A percentile compares a stretch with the other conserved stretches of the same genome.
These are phyloP conservation scores for Dryas octopetala DNA, from an alignment of 306 rosid species.

Conservation along the genomic window DNA sequence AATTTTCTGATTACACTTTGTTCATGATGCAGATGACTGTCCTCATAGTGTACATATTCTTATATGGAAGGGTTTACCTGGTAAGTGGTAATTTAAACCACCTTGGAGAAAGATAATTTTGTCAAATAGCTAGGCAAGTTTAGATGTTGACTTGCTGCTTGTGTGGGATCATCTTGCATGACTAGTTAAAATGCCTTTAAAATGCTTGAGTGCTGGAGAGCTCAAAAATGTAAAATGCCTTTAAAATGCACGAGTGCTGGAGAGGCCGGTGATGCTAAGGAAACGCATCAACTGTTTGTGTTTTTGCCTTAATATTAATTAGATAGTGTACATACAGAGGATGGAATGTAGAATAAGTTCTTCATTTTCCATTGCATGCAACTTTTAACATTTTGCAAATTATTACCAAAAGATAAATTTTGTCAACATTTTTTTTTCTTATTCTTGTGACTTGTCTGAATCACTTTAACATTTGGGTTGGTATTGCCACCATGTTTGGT, in stretches of 20 bases:
- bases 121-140: not conserved
- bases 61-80: conserved; percentile 92
- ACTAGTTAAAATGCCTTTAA: not conserved
- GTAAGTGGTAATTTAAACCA: conserved; percentile 40
- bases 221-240: not conserved
- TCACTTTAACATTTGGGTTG: not conserved
- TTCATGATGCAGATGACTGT: conserved; percentile 85
- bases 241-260: not conserved
- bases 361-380: not conserved
- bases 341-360: not conserved
- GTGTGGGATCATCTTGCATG: not conserved
- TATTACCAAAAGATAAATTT: not conserved
- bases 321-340: not conserved
- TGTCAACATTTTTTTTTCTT: not conserved
- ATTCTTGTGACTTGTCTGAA: not conserved
- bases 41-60: conserved; percentile 81
- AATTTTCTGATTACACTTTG: conserved; percentile 18
- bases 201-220: not conserved
- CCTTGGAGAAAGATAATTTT: not conserved
- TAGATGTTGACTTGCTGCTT: not conserved
- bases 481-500: not conserved
- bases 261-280: not conserved
- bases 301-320: not conserved
- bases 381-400: not conserved
- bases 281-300: too few species aligned